These are phyloP conservation scores for Dicorynia guianensis DNA, from an alignment of 306 rosid species.

Conservation along the genomic window DNA sequence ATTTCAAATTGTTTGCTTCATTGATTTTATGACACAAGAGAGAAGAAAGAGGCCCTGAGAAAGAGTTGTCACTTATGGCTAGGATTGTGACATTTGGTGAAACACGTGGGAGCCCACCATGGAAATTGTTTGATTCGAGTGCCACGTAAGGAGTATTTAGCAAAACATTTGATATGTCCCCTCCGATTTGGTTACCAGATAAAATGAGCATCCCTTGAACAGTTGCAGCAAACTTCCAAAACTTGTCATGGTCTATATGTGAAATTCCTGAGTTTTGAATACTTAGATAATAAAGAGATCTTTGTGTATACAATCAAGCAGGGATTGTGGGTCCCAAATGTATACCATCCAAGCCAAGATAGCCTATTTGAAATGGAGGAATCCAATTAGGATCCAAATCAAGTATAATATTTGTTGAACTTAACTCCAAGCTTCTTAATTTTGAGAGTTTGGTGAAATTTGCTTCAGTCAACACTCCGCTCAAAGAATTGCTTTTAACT, in stretches of 20 bases:
- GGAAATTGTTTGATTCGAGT: slow-evolving; percentile 33
- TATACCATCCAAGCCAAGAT: neutral
- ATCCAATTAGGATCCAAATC: slow-evolving; percentile 26
- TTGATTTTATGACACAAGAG: slow-evolving; percentile 33
- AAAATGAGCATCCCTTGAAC: slow-evolving; percentile 23
- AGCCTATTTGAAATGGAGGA: slow-evolving; percentile 22
- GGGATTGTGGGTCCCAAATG: slow-evolving; percentile 39
- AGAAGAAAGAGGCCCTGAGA: slow-evolving; percentile 47
- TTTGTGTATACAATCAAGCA: slow-evolving; percentile 35
- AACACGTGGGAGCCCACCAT: slow-evolving; percentile 42
- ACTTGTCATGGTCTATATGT: slow-evolving; percentile 10
- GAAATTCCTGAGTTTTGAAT: slow-evolving; percentile 3
- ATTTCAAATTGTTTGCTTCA: slow-evolving; percentile 13
- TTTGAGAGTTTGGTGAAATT: neutral
- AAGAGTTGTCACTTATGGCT: slow-evolving; percentile 26
- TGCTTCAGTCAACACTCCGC: neutral
- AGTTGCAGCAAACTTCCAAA: slow-evolving; percentile 42
- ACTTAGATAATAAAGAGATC: neutral
- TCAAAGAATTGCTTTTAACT: neutral
- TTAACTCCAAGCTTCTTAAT: neutral
- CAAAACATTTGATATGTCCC: slow-evolving; percentile 40
- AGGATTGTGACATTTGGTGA: slow-evolving; percentile 31
- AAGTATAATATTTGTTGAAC: neutral
- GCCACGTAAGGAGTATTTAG: slow-evolving; percentile 5
- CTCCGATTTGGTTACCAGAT: slow-evolving; percentile 39